Percentiles rank a stretch among this genome's conserved stretches.
Conservation (phyloP, 495 filamentous ascomycete species). For the Penicillium flavigenum region DNA sequence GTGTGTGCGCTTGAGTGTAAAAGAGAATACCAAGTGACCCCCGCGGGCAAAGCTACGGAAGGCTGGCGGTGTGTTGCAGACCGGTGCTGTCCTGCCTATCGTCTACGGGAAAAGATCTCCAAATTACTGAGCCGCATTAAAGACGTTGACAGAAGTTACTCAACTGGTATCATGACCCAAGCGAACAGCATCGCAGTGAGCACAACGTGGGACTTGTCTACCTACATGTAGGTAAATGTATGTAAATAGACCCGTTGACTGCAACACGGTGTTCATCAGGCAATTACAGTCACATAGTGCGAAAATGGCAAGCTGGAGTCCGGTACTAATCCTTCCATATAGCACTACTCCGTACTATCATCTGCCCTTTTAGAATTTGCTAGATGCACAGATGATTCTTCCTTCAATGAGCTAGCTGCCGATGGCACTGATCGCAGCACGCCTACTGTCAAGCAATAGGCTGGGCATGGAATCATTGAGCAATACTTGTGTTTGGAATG, state of each 20-base stretch:
- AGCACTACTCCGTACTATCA: conserved; percentile 38
- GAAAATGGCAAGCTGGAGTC: conserved; percentile 47
- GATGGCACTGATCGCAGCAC: conserved; percentile 11
- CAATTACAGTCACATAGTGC: conserved; percentile 46
- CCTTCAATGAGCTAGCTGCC: conserved; percentile 43
- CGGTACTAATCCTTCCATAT: conserved; percentile 35
- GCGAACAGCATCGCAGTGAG: conserved; percentile 50
- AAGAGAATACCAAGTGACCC: conserved; percentile 37
- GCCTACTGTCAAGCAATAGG: conserved; percentile 23
- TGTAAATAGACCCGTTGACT: too few species aligned
- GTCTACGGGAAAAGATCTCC: conserved; percentile 36
- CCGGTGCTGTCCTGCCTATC: conserved; percentile 35
- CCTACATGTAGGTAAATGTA: too few species aligned
- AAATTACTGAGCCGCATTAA: conserved; percentile 37
- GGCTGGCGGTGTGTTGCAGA: conserved; percentile 29
- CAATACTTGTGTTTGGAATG: conserved; percentile 48
- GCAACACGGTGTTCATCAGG: conserved; percentile 43
- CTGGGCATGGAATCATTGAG: conserved; percentile 38
- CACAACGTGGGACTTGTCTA: conserved; percentile 43
- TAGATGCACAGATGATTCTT: conserved; percentile 48
- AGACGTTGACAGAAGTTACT: conserved; percentile 10
- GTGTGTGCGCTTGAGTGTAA: conserved; percentile 40
- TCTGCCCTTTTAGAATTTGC: conserved; percentile 35
- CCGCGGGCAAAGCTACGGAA: conserved; percentile 35
- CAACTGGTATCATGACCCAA: conserved; percentile 50